Conservation (phyloP, 306 rosid species). For the Canavalia ensiformis region DNA sequence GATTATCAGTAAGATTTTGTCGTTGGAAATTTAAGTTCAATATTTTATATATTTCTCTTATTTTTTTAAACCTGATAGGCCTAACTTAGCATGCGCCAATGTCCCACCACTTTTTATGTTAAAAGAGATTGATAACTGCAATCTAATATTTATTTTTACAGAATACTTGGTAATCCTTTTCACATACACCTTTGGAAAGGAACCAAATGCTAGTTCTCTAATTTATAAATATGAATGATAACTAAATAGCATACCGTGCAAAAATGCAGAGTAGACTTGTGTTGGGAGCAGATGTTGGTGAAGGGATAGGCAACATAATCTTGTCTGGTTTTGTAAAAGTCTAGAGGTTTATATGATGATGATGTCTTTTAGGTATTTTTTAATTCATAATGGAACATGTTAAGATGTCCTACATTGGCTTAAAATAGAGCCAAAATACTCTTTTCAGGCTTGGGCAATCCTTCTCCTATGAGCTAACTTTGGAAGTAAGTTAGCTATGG, state of each 20-base stretch:
- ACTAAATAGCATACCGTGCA: conserved; percentile 1
- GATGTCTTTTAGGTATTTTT: background rate
- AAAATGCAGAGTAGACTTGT: background rate
- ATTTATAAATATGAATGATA: conserved; percentile 11
- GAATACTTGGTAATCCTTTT: background rate
- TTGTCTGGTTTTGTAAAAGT: background rate
- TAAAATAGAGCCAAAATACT: too few relatives aligned
- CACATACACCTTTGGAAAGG: background rate
- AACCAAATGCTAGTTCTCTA: conserved; percentile 13
- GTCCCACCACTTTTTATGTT: conserved; percentile 6
- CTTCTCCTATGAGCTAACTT: too few relatives aligned
- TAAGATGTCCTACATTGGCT: too few relatives aligned
- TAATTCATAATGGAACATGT: background rate
- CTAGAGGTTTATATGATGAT: background rate
- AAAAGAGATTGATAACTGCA: conserved; percentile 5
- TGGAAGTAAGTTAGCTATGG: too few relatives aligned
- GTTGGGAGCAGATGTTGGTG: background rate
- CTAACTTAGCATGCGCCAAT: conserved; percentile 3
- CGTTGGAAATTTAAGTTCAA: conserved; percentile 8
- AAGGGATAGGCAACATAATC: conserved; percentile 7
- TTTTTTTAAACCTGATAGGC: background rate
- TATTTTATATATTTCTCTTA: conserved; percentile 36
- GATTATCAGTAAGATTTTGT: conserved; percentile 83
- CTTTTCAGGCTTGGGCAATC: too few relatives aligned
- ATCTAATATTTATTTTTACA: conserved; percentile 3